These are phyloP conservation scores for Plasmodium gaboni DNA, from an alignment of 169 alveolate genomes.

Conservation along the genomic window DNA sequence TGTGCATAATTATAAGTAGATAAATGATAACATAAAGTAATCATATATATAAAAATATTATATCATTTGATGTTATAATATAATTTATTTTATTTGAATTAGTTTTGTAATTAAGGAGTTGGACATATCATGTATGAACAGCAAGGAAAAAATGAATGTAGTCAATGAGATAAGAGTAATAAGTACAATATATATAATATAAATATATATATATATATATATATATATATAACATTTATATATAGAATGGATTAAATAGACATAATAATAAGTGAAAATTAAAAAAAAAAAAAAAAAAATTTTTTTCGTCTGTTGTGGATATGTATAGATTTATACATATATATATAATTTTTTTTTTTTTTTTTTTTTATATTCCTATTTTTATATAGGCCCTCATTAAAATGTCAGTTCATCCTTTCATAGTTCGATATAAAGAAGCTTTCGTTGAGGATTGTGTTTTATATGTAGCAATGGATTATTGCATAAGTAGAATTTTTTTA, in stretches of 20 bases:
- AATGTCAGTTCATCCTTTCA: constrained; percentile 73
- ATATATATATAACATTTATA: neutral
- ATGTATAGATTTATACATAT: neutral
- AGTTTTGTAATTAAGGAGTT: constrained; percentile 74
- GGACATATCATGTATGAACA: constrained; percentile 73
- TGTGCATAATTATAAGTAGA: too few species aligned
- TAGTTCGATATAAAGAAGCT: constrained; percentile 76
- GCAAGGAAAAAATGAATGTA: constrained; percentile 73
- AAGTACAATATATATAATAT: neutral
- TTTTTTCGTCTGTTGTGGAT: neutral
- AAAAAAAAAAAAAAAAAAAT: neutral
- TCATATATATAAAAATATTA: too few species aligned
- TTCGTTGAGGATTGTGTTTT: constrained; percentile 48
- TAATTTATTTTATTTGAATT: neutral
- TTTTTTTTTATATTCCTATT: constrained; percentile 1
- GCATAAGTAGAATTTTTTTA: constrained; percentile 40
- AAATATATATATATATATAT: neutral
- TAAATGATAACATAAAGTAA: too few species aligned
- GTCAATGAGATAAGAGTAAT: constrained; percentile 38
- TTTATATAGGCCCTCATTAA: constrained; percentile 49
- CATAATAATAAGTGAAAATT: neutral
- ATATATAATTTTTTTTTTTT: neutral
- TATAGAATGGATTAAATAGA: neutral
- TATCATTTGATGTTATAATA: too few species aligned
- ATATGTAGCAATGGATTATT: constrained; percentile 73